Conservation (phyloP, 495 filamentous ascomycete genomes). For the Hypoxylon trugodes region DNA sequence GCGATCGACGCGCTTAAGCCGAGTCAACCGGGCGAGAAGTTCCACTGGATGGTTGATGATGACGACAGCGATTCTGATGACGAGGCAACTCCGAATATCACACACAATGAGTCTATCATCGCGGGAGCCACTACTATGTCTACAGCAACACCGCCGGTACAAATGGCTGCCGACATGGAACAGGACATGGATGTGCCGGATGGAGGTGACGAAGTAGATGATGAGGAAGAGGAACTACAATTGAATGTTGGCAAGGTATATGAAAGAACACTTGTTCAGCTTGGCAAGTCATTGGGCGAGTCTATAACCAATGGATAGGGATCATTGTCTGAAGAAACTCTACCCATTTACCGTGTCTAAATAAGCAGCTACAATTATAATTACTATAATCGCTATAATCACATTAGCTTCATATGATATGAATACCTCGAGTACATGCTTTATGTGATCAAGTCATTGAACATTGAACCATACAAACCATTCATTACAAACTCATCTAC, state of each 20-base stretch:
- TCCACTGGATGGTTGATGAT: conserved; percentile 43
- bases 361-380: too few species aligned
- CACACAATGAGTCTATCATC: background rate
- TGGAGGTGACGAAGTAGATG: conserved; percentile 47
- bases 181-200: conserved; percentile 25
- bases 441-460: background rate
- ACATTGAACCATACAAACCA: background rate
- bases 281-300: conserved; percentile 67
- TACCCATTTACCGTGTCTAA: background rate
- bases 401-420: too few species aligned
- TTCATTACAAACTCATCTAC: background rate
- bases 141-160: background rate
- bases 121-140: background rate
- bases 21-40: conserved; percentile 21
- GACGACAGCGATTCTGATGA: conserved; percentile 36
- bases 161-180: conserved; percentile 19
- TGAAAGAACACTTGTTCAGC: conserved; percentile 75
- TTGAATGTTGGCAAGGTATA: conserved; percentile 81
- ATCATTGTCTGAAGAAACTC: background rate
- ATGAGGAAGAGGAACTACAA: conserved; percentile 53
- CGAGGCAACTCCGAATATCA: conserved; percentile 7
- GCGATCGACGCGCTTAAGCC: background rate
- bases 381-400: too few species aligned
- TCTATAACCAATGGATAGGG: conserved; percentile 22
- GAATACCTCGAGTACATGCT: background rate